A percentile compares a stretch with the other conserved stretches of the same genome.
phyloP scores from a whole-genome alignment of 2,329 filamentous ascomycete species.

The Ilyonectria destructans region DNA sequence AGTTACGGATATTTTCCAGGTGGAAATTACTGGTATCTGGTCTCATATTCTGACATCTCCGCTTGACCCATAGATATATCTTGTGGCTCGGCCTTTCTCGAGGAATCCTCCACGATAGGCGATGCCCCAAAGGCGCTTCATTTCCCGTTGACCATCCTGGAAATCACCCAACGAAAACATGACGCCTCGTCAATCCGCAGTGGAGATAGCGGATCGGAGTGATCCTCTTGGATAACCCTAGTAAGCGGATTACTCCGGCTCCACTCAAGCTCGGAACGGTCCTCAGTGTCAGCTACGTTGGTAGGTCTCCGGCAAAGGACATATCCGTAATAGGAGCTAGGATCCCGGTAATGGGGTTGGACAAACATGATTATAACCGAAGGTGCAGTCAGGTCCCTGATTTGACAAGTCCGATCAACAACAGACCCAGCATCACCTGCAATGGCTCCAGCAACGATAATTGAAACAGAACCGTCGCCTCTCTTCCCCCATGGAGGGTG shows the following conservation, averaged over 20 bases:
- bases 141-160: background rate
- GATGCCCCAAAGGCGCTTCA: background rate
- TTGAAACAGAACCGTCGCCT: slow-evolving; percentile 9
- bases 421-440: slow-evolving; percentile 2
- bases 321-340: background rate
- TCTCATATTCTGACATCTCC: background rate
- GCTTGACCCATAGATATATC: background rate
- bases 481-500: slow-evolving; percentile 52
- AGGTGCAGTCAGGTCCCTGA: background rate
- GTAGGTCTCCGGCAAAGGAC: background rate
- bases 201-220: background rate
- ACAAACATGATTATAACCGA: background rate
- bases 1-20: background rate
- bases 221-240: background rate
- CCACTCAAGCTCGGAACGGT: background rate
- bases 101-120: background rate
- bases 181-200: background rate
- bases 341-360: background rate
- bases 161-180: background rate
- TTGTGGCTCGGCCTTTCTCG: background rate
- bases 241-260: slow-evolving; percentile 1
- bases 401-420: background rate
- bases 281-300: background rate
- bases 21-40: background rate
- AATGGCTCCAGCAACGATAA: slow-evolving; percentile 25